Base-by-base conservation (phyloP, 2,329 filamentous ascomycete genomes). In the Tolypocladium inflatum region DNA sequence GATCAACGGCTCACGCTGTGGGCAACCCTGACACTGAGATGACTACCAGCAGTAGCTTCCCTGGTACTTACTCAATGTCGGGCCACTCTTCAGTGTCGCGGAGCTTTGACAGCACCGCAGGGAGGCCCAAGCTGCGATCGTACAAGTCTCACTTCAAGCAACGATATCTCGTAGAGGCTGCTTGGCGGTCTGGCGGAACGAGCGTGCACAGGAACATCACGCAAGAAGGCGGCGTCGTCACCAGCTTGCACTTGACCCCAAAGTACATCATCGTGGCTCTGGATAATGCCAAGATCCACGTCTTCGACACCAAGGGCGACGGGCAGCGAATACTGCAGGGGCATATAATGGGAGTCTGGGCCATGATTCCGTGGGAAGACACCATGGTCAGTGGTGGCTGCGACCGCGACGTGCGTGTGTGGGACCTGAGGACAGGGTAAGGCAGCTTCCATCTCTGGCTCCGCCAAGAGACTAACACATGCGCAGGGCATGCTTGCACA, bases 261-360 rank as follows among this genome's bases (percentile, higher is more conserved):
- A 96, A 96, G 71, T 97, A 97, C 74, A 97, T 99, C 67, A 91
- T 99, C 54, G 91, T 97, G 62, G 94, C 94, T 55, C 82, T 99
- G 62, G 94, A 99, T 77, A 99, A 97, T 73, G 93, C 94, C 42
- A 96, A 95, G 77, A 99, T 99, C 52, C 94, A 99, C 73, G 92
- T 99, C 33, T 99, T 97, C 70, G 90, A 97, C 71, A 92, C 91
- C 0, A 85, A 94, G 64, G 94, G 94, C 39, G 87, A 91, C 65
- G 86, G 91, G 63, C 86, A 96, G 66, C 90, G 91, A 70, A 96
- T 91, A 2, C 77, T 99, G 35, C 88, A 94, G 68, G 94, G 94
- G 13, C 94, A 99, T 75, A 90, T 97, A 51, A 99, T 99, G 94
- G 94, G 94, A 45, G 94, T 99, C 23, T 99, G 94, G 94, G 94